Evolutionary conservation across 176 grass and related monocot genomes (phyloP).

Genomic region (Pontederia paniculata): DNA sequence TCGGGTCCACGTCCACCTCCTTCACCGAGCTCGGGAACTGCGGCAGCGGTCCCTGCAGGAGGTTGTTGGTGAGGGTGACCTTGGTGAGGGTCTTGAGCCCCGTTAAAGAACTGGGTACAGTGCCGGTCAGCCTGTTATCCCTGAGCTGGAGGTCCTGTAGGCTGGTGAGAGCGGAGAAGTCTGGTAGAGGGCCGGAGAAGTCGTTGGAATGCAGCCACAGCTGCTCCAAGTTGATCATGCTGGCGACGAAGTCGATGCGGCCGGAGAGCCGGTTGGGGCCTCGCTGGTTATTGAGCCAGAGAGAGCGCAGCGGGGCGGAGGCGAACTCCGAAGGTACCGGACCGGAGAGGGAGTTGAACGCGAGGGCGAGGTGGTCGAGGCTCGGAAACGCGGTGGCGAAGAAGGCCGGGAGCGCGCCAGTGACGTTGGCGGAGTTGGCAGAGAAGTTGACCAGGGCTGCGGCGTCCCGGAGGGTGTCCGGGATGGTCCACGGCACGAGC

Average conservation of each 20-base stretch:
- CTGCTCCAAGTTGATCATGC: slow-evolving; percentile 26
- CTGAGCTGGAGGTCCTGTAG: slow-evolving; percentile 48
- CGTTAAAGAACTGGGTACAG: slow-evolving; percentile 37
- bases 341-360: slow-evolving; percentile 40
- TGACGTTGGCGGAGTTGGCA: slow-evolving; percentile 41
- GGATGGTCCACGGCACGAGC: slow-evolving; percentile 37
- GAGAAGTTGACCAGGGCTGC: slow-evolving; percentile 45
- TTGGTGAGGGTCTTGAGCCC: slow-evolving; percentile 33
- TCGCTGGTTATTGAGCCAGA: slow-evolving; percentile 56
- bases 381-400: slow-evolving; percentile 25
- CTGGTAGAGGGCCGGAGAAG: slow-evolving; percentile 62
- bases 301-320: slow-evolving; percentile 12
- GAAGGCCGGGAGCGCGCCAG: slow-evolving; percentile 42
- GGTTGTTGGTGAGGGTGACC: slow-evolving; percentile 46
- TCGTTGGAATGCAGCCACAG: slow-evolving; percentile 73
- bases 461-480: slow-evolving; percentile 20
- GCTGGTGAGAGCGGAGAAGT: slow-evolving; percentile 29
- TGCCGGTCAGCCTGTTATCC: slow-evolving; percentile 64
- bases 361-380: slow-evolving; percentile 33
- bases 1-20: neutral
- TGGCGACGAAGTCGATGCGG: slow-evolving; percentile 39
- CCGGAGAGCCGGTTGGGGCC: slow-evolving; percentile 15
- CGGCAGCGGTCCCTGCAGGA: slow-evolving; percentile 55
- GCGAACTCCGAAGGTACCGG: slow-evolving; percentile 38
- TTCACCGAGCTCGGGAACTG: slow-evolving; percentile 7